Base-by-base conservation (phyloP, 345 rosid species). In the Sapria himalayana region DNA sequence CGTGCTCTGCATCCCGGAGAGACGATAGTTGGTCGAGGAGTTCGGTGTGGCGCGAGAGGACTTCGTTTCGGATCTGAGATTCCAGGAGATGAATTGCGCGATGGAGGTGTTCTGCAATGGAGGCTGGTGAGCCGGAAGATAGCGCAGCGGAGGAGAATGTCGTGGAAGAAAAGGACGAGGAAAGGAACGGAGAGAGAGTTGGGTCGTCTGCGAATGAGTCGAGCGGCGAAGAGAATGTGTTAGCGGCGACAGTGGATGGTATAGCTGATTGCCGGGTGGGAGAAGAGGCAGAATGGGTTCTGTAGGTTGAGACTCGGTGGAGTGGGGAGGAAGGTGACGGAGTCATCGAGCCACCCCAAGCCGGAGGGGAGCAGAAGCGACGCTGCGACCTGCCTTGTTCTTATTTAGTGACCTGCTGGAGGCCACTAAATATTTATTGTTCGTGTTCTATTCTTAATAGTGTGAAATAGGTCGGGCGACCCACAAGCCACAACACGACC, bases 121-220 rank as follows among this genome's bases (percentile, higher is more conserved):
- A 89, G 53, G 99, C 99, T 0, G 99, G 99, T 41, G 95, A 84
- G 43, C 99, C 95, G 38, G 99, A 79, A 35, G 99, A 77, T 46
- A 89, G 92, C 8, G 95, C 95, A 11, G 95, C 81, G 22, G 93
- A 74, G 52, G 93, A 89, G 67, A 89, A 89, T 12, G 95, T 56
- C 22, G 81, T 57, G 59, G 95, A 69, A 33, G 99, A 89, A 64
- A 89, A 89, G 25, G 91, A 67, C 1, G 86, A 35, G 15, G 95
- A 89, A 29, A 89, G 95, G 52, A 89, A 89, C 11, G 92, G 66
- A 17, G 93, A 51, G 49, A 89, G 85, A 15, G 74, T 43, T 0
- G 81, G 86, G 40, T 89, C 93, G 19, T 41, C 59, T 40, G 95
- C 65, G 53, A 89, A 67, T 29, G 89, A 61, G 37, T 79, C 92